Evolutionary conservation across 2,329 filamentous ascomycete species (phyloP), one percentile per base, ranked within the genome.

Genomic region (Aspergillus costaricaensis): DNA sequence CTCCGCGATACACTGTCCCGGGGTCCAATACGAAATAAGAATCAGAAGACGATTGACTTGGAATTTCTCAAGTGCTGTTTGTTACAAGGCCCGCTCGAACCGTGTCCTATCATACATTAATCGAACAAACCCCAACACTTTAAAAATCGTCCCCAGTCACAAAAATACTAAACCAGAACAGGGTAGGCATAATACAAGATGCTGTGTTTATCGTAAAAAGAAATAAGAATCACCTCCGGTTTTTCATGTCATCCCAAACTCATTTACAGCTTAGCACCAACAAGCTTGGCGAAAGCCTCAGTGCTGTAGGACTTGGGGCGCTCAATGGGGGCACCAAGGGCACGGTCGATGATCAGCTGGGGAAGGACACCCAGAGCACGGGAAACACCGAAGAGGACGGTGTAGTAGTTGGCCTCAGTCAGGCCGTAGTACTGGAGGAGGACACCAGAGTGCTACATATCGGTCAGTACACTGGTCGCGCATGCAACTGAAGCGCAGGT

Each of bases 401-500:
- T 99, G 91, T 99, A 99, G 90, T 96, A 99, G 90, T 89, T 98
- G 82, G 95, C 91, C 87, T 99, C 94, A 67, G 91, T 98, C 79
- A 99, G 86, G 76, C 95, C 95, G 84, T 99, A 99, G 90, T 99
- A 95, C 86, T 99, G 95, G 72, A 99, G 91, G 69, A 99, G 91
- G 70, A 99, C 95, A 86, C 95, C 95, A 32, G 93, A 97, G 90
- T 98, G 95, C 79, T 82, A 60, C 48, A 61, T 43, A 32, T 23
- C 50, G 23, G 53, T 72, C 49, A 68, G 67, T 38, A 59, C 51
- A 17, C n/a, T 36, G 32, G n/a, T 17, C 8, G 8, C 47, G 7
- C 30, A 49, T 7, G 12, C 27, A 10, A 6, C 9, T 14, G 21
- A 6, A 14, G n/a, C 7, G 19, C 12, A 15, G 23, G n/a, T 19